Base-by-base conservation (phyloP, 1,284 basidiomycete genomes). In the Tilletiaria anomala region DNA sequence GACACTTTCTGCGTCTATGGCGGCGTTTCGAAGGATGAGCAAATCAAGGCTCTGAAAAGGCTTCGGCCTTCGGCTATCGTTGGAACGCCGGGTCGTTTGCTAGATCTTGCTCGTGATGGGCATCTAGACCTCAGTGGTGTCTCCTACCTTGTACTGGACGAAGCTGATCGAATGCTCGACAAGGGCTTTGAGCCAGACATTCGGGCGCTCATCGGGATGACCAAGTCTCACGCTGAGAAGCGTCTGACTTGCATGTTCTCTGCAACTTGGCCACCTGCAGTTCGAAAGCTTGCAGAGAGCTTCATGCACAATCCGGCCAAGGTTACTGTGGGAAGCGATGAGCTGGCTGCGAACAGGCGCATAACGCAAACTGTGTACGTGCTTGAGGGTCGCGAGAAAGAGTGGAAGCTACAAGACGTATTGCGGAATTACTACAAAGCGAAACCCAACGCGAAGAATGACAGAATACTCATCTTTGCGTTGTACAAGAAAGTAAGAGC, bases 401-500 rank as follows among this genome's bases (percentile, higher is more conserved):
- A 96, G 80, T 83, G 56, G 18, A 58, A 65, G 35, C 52, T 66
- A 29, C 56, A 62, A 34, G 52, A 56, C 14, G 54, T 61, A 37
- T 47, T 68, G 37, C 53, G 57, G 51, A 8, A 63, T 68, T 40
- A 54, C 54, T 14, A 57, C 63, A 22, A 55, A 56, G 4, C 67
- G 72, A n/a, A 76, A 75, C 72, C 61, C 54, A 72, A 51, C 63
- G 72, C 62, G 53, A 65, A 61, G 37, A 68, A 74, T 3, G 73
- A 80, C 10, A 83, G 85, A 42, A 78, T 88, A 45, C 77, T 99
- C 34, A 78, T 97, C 34, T 99, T 99, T 68, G 91, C 84, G 1
- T 73, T 97, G 35, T 99, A 99, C 75, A 99, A 99, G 72, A 91
- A 88, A n/a, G n/a, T n/a, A n/a, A n/a, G n/a, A n/a, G n/a, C n/a